phyloP scores from a whole-genome alignment of 306 rosid species.

The Fagus sylvatica region DNA sequence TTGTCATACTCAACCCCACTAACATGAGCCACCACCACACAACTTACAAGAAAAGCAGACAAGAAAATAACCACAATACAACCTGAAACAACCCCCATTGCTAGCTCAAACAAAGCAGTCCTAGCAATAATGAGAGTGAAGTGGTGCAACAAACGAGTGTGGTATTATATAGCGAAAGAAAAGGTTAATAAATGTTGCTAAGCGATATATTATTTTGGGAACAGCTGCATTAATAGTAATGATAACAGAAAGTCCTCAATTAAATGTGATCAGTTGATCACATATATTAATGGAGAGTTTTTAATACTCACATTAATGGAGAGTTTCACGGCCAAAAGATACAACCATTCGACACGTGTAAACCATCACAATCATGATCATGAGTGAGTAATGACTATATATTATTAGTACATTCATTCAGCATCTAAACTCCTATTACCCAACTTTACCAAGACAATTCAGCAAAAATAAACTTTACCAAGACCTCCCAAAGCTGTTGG shows the following conservation, averaged over 20 bases:
- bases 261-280: too few species aligned
- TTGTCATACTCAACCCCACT: constrained; percentile 24
- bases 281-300: too few species aligned
- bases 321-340: not conserved
- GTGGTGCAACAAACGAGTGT: not conserved
- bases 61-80: constrained; percentile 16
- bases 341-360: not conserved
- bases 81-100: constrained; percentile 29
- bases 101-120: not conserved
- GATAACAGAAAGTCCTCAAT: too few species aligned
- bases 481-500: too few species aligned
- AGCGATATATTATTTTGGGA: too few species aligned
- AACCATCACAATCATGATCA: constrained; percentile 24
- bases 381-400: not conserved
- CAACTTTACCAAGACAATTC: too few species aligned
- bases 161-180: constrained; percentile 17
- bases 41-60: constrained; percentile 22
- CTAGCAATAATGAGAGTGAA: too few species aligned
- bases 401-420: too few species aligned
- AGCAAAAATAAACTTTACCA: too few species aligned
- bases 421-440: too few species aligned
- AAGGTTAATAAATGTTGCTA: too few species aligned
- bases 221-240: too few species aligned
- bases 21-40: constrained; percentile 28
- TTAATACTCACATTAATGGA: not conserved